phyloP scores from a whole-genome alignment of 78 protist genomes.

The Acrasis kona region DNA sequence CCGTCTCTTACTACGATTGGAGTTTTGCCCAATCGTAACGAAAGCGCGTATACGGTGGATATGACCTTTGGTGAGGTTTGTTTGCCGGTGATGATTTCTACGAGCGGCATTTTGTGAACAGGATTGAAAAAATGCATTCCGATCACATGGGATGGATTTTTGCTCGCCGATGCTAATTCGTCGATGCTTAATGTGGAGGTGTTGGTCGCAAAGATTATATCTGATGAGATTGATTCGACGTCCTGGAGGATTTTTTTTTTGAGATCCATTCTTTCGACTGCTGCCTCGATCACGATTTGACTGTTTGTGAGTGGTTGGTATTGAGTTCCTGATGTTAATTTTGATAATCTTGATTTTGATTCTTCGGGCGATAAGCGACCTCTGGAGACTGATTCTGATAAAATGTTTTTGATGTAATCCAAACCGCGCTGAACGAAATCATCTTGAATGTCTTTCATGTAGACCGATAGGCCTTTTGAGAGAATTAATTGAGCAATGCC shows the following conservation, averaged over 20 bases:
- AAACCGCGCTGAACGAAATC: constrained; percentile 40
- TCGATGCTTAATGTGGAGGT: constrained; percentile 68
- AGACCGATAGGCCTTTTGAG: constrained; percentile 16
- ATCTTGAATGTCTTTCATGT: constrained; percentile 28
- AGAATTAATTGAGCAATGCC: constrained; percentile 54
- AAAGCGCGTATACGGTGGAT: constrained; percentile 43
- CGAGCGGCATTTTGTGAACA: constrained; percentile 69
- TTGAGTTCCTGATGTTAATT: background rate
- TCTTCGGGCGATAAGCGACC: constrained; percentile 6
- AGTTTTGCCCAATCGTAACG: constrained; percentile 61
- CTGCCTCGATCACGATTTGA: constrained; percentile 69
- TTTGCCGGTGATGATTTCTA: constrained; percentile 56
- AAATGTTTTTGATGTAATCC: constrained; percentile 9
- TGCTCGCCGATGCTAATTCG: constrained; percentile 38
- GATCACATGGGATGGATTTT: constrained; percentile 40
- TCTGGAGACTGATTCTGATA: constrained; percentile 17
- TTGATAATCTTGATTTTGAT: constrained; percentile 9
- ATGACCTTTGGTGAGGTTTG: constrained; percentile 16
- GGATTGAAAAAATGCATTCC: constrained; percentile 90
- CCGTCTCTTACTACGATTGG: constrained; percentile 66
- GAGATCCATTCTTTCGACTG: constrained; percentile 46
- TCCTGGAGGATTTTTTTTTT: constrained; percentile 52
- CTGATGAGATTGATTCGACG: constrained; percentile 19
- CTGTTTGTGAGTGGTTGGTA: background rate
- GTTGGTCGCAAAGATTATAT: constrained; percentile 64